Percentiles rank a stretch among this genome's conserved stretches.
Evolutionary conservation across 2,329 filamentous ascomycete species (phyloP).

Genomic region (Seiridium cupressi): DNA sequence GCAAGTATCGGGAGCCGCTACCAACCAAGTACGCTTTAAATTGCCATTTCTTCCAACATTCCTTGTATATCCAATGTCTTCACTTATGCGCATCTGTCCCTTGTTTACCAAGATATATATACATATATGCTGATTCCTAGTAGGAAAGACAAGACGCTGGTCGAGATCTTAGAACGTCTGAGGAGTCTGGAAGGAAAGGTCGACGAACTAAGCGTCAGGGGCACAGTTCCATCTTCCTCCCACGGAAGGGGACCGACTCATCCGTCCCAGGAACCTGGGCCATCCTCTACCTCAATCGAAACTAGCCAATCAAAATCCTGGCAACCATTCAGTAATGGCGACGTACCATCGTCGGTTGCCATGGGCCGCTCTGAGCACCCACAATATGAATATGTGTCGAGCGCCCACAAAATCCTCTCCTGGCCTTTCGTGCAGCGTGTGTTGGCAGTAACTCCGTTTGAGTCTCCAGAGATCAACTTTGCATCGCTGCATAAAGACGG

Average conservation of each 20-base stretch:
- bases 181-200: constrained; percentile 59
- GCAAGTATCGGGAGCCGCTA: constrained; percentile 58
- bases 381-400: constrained; percentile 32
- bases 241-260: constrained; percentile 15
- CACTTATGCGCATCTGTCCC: too few species aligned
- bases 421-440: constrained; percentile 46
- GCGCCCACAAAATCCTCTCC: constrained; percentile 49
- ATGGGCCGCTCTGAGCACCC: neutral
- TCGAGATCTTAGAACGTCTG: constrained; percentile 58
- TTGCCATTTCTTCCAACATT: constrained; percentile 9
- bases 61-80: neutral
- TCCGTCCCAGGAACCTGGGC: neutral
- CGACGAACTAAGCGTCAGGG: constrained; percentile 37
- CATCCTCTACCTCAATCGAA: constrained; percentile 13
- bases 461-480: constrained; percentile 29
- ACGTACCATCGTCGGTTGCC: neutral
- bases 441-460: constrained; percentile 30
- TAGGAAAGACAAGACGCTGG: constrained; percentile 62
- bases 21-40: constrained; percentile 57
- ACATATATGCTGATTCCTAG: constrained; percentile 16
- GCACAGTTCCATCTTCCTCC: constrained; percentile 16
- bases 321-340: constrained; percentile 18
- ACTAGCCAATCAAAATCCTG: constrained; percentile 19
- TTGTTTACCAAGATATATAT: too few species aligned
- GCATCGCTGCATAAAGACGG: constrained; percentile 33